Conservation (phyloP, 176 grass and related monocot species). For the Tuctoria greenei region DNA sequence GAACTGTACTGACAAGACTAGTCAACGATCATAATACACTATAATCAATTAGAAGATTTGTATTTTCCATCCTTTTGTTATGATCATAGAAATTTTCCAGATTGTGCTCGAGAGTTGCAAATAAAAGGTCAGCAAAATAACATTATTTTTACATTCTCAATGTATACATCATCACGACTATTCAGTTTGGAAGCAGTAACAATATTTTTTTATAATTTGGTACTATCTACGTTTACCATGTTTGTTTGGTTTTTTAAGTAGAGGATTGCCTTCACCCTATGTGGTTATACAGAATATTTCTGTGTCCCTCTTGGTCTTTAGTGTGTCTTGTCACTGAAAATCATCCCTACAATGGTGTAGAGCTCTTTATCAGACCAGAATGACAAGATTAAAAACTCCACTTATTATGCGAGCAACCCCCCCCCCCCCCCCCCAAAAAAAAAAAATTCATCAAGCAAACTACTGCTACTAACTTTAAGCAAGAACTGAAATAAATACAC, state of each 20-base stretch:
- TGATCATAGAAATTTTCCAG: not conserved
- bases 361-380: conserved; percentile 32
- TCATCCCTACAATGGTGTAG: conserved; percentile 37
- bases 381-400: conserved; percentile 28
- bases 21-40: not conserved
- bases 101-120: not conserved
- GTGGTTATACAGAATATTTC: not conserved
- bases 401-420: not conserved
- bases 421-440: too few relatives aligned
- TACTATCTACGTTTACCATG: not conserved
- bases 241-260: not conserved
- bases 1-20: not conserved
- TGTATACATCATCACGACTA: not conserved
- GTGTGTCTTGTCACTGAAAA: not conserved
- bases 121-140: conserved; percentile 3
- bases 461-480: not conserved
- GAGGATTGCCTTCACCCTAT: not conserved
- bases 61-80: not conserved
- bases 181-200: not conserved
- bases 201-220: not conserved
- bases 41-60: not conserved
- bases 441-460: conserved; percentile 8
- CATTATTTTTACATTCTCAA: not conserved
- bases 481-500: conserved; percentile 43
- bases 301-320: not conserved